Conservation (phyloP, 2,329 filamentous ascomycete genomes). For the Incumbomyces lentus region DNA sequence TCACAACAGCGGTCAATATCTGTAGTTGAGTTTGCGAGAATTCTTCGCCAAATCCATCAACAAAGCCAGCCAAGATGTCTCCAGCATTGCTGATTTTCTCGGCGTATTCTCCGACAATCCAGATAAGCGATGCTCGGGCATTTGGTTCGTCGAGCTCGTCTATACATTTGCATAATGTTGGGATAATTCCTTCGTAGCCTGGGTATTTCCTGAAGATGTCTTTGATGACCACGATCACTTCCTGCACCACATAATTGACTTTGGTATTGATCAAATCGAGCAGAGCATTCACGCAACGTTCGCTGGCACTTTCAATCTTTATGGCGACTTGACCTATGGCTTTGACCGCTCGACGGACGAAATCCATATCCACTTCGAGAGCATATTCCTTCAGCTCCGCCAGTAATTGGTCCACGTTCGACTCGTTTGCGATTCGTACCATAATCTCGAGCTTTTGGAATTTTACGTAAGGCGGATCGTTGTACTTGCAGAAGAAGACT, state of each 20-base stretch:
- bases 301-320: slow-evolving; percentile 90
- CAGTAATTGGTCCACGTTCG: slow-evolving; percentile 88
- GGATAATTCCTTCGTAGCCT: slow-evolving; percentile 95
- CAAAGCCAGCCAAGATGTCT: slow-evolving; percentile 81
- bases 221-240: slow-evolving; percentile 97
- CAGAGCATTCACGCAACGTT: slow-evolving; percentile 89
- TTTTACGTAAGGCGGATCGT: slow-evolving; percentile 95
- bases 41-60: slow-evolving; percentile 90
- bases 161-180: slow-evolving; percentile 89
- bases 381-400: slow-evolving; percentile 96
- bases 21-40: slow-evolving; percentile 98
- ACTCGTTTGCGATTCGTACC: slow-evolving; percentile 96
- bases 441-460: slow-evolving; percentile 97
- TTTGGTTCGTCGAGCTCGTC: slow-evolving; percentile 93
- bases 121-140: slow-evolving; percentile 82
- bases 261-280: slow-evolving; percentile 93
- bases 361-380: slow-evolving; percentile 98
- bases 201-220: slow-evolving; percentile 97
- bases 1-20: slow-evolving; percentile 92
- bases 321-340: slow-evolving; percentile 97
- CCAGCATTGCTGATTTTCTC: slow-evolving; percentile 99
- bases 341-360: slow-evolving; percentile 84
- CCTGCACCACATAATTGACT: slow-evolving; percentile 98
- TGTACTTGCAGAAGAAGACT: slow-evolving; percentile 99
- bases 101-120: slow-evolving; percentile 98